Evolutionary conservation across 345 rosid genomes (phyloP), one percentile per base, ranked within the genome.

Genomic region (Iberis pinnata): DNA sequence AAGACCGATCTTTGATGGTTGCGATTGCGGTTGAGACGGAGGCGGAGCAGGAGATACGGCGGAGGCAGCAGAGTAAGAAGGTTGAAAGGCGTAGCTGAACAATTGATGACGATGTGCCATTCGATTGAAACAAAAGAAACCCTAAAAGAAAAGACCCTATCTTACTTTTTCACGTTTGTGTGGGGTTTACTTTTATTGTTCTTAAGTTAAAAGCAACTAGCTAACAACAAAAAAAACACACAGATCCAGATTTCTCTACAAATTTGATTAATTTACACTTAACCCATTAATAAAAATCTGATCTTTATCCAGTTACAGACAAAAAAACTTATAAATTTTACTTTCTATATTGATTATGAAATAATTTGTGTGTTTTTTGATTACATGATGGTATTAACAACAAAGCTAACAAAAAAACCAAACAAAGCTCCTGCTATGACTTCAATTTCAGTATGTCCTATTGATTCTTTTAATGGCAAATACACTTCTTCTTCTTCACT

Each of bases 391-490:
- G 72, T 29, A 63, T 70, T 48, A n/a, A 86, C 80, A 31, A 55
- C 74, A 22, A 80, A 46, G 69, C 80, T 78, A 25, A 77, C 83
- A 11, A 79, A 24, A 55, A 89, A 79, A 35, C 95, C 97, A 4
- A 89, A 54, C 10, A 86, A 64, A 37, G 83, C 90, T 16, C 95
- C 94, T 3, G 88, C 95, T 8, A 79, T 43, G 43, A 89, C 94
- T 78, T 86, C 95, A 67, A 84, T 72, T 76, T 80, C 93, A 24
- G 79, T 78, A 65, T 82, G 97, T 15, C 97, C 95, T 35, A 86
- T 72, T 33, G 90, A 82, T 65, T 89, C 95, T 80, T 86, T 86
- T 9, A 89, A 40, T 8, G 69, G 71, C 9, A 44, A 44, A 40
- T 6, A 2, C 22, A 59, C 40, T 4, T 44, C 48, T 26, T 61